Evolutionary conservation across 495 filamentous ascomycete genomes (phyloP), one percentile per base, ranked within the genome.

Genomic region (Pseudevernia furfuracea): DNA sequence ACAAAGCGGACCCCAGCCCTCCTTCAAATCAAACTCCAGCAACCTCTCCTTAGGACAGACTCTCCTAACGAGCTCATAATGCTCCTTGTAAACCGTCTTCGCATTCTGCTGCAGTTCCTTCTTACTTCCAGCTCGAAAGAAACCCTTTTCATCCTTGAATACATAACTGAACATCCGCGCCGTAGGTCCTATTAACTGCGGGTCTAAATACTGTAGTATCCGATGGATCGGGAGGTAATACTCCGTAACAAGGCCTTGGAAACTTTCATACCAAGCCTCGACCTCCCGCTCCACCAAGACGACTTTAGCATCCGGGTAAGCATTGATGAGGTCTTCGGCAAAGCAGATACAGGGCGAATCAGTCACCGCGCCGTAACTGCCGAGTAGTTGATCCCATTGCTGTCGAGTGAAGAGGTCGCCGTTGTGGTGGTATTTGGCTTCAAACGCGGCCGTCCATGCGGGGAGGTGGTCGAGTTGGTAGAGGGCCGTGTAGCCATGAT

Each of bases 251-350:
- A 34, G 32, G 7, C 25, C 52, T 15, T 69, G 17, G 61, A 71
- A 71, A 36, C 68, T 70, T 23, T 28, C 36, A 43, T 70, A 71
- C 69, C 69, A 71, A 11, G 30, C 43, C 9, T 71, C 69, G 37
- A 70, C 44, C 37, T 83, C 80, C 19, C 81, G 74, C 2, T 73
- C 75, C 11, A 77, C 77, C 10, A 84, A 67, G 19, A 84, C 70
- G 14, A 83, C 76, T 63, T 84, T 84, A 38, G 81, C 81, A 44
- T 84, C 79, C 3, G 80, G 79, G 61, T 84, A 84, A 7, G 77
- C 77, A 34, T 75, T 74, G 38, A 83, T 78, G 21, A 84, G 73
- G 64, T 84, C 81, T 58, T 78, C 73, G 38, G 76, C 76, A 66
- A 84, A 83, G 21, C 74, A 73, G 37, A 77, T 74, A n/a, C 76